Evolutionary conservation across 148 eudicot species (phyloP).

Genomic region (Chenopodium album): DNA sequence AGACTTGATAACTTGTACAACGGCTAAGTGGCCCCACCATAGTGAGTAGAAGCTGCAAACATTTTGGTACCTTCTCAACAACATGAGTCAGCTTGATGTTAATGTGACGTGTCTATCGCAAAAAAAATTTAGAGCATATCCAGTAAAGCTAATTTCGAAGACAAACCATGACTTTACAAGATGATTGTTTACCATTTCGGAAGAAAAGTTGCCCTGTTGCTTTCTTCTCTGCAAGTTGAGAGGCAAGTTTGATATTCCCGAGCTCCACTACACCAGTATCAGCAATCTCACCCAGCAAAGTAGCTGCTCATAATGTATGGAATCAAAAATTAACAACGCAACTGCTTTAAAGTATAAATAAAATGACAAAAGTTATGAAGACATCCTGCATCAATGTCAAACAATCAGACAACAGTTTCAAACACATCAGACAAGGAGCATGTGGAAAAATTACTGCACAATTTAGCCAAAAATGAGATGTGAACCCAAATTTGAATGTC

Average conservation of each 20-base stretch:
- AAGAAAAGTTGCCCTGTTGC: slow-evolving; percentile 69
- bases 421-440: not conserved
- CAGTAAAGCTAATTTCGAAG: not conserved
- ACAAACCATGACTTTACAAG: not conserved
- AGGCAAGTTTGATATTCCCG: slow-evolving; percentile 60
- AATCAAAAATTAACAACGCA: not conserved
- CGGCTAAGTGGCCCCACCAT: not conserved
- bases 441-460: not conserved
- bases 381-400: slow-evolving; percentile 4
- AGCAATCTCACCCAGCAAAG: slow-evolving; percentile 65
- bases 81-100: not conserved
- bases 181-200: slow-evolving; percentile 50
- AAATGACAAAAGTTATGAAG: not conserved
- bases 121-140: not conserved
- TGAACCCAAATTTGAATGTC: not conserved
- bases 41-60: not conserved
- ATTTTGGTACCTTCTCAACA: not conserved
- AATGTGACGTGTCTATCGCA: not conserved
- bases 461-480: not conserved
- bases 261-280: slow-evolving; percentile 73
- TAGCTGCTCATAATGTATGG: slow-evolving; percentile 40
- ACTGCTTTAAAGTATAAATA: not conserved
- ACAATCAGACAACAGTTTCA: not conserved
- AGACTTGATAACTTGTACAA: not conserved
- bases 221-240: slow-evolving; percentile 75